Evolutionary conservation across 1,284 basidiomycete genomes (phyloP).

Genomic region (Trametes hirsuta): DNA sequence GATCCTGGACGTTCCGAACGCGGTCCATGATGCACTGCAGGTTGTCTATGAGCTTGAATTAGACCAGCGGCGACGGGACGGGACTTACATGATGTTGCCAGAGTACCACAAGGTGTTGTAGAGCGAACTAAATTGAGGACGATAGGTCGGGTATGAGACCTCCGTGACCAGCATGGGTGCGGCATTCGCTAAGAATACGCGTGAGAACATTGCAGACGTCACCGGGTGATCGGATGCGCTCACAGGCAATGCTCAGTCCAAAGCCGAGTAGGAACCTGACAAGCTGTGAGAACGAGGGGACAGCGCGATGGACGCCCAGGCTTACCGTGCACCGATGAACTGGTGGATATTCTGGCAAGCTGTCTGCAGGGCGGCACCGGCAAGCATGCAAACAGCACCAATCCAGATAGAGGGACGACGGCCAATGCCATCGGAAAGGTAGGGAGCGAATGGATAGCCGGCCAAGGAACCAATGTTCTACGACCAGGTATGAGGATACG

Average conservation of each 20-base stretch:
- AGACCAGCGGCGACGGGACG: not conserved
- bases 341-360: constrained; percentile 74
- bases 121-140: constrained; percentile 69
- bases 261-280: constrained; percentile 76
- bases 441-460: constrained; percentile 71
- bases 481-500: constrained; percentile 2
- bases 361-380: constrained; percentile 70
- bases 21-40: constrained; percentile 70
- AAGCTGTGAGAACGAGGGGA: not conserved
- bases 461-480: constrained; percentile 70
- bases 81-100: constrained; percentile 67
- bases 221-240: constrained; percentile 19
- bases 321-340: constrained; percentile 78
- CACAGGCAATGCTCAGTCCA: constrained; percentile 72
- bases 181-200: constrained; percentile 50
- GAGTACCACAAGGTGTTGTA: constrained; percentile 86
- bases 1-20: constrained; percentile 74
- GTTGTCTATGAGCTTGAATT: constrained; percentile 2
- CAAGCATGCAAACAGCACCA: constrained; percentile 65
- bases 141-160: constrained; percentile 76
- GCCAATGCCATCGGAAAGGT: constrained; percentile 69
- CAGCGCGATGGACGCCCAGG: constrained; percentile 9
- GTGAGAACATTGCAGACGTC: not conserved
- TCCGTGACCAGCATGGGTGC: constrained; percentile 80
- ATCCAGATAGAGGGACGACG: constrained; percentile 65